phyloP scores from a whole-genome alignment of 139 green algal genomes.

The Chlorella ohadii region DNA sequence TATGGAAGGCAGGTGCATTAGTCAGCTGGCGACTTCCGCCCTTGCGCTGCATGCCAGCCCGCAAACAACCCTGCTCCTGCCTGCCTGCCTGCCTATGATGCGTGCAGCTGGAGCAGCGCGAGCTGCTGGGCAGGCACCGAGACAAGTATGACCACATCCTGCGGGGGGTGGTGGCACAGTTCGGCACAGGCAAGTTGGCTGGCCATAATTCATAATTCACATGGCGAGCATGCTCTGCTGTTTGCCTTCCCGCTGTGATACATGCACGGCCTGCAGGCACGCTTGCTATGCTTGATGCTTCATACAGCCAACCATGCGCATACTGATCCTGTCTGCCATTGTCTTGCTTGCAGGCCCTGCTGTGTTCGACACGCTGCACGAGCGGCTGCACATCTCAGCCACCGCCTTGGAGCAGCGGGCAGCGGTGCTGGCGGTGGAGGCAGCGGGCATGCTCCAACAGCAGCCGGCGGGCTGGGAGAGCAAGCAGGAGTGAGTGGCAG shows the following conservation, averaged over 20 bases:
- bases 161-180: neutral
- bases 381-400: neutral
- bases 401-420: neutral
- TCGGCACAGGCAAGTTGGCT: slow-evolving; percentile 9
- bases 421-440: neutral
- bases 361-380: slow-evolving; percentile 7
- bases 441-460: neutral
- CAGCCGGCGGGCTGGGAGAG: neutral
- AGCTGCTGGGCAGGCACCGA: neutral
- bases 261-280: too few species aligned
- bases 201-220: neutral
- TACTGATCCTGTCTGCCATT: too few species aligned
- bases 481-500: slow-evolving; percentile 4
- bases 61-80: neutral
- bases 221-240: too few species aligned
- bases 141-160: neutral
- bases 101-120: slow-evolving; percentile 18
- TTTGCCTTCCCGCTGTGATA: too few species aligned
- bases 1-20: too few species aligned
- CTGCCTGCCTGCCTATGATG: neutral
- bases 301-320: too few species aligned
- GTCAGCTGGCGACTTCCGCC: too few species aligned
- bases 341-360: slow-evolving; percentile 8
- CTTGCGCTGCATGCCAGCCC: neutral
- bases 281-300: too few species aligned